Conservation (phyloP, 1,139 yeast genomes). For the Kurtzmaniella quercitrusa region DNA sequence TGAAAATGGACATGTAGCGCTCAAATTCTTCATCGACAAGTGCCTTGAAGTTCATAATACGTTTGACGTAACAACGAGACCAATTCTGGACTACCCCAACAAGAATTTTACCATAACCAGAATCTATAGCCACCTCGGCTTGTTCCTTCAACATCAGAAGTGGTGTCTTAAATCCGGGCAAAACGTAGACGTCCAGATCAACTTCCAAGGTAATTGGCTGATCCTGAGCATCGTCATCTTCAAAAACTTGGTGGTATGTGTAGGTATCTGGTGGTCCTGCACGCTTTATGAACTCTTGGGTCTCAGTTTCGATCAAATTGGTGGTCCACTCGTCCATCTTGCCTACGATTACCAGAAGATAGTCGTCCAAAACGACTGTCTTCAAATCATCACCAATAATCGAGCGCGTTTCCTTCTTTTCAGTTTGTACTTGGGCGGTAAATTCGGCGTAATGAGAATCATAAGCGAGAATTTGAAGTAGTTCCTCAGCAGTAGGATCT, state of each 20-base stretch:
- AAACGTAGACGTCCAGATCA: conserved; percentile 67
- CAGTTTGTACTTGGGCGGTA: conserved; percentile 22
- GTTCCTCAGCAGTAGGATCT: conserved; percentile 71
- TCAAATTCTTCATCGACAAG: conserved; percentile 57
- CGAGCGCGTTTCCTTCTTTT: conserved; percentile 34
- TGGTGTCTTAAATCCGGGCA: conserved; percentile 45
- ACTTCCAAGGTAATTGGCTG: conserved; percentile 60
- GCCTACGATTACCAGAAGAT: conserved; percentile 59
- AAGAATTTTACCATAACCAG: conserved; percentile 77
- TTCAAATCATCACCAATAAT: conserved; percentile 71
- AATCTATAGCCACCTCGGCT: conserved; percentile 87
- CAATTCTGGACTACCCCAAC: conserved; percentile 82
- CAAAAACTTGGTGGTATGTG: conserved; percentile 36
- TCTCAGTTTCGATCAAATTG: conserved; percentile 63
- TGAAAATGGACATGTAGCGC: conserved; percentile 41
- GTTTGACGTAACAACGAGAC: conserved; percentile 53
- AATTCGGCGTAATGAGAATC: conserved; percentile 61
- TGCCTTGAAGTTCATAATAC: conserved; percentile 60
- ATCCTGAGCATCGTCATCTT: conserved; percentile 45
- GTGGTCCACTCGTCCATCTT: conserved; percentile 83
- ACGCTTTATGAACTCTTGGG: conserved; percentile 57
- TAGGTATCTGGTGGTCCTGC: conserved; percentile 65
- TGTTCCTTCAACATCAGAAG: conserved; percentile 85
- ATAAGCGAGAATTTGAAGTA: conserved; percentile 64
- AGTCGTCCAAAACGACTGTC: conserved; percentile 62